Conservation (phyloP, 2,329 filamentous ascomycete genomes). For the Arachnopeziza araneosa region DNA sequence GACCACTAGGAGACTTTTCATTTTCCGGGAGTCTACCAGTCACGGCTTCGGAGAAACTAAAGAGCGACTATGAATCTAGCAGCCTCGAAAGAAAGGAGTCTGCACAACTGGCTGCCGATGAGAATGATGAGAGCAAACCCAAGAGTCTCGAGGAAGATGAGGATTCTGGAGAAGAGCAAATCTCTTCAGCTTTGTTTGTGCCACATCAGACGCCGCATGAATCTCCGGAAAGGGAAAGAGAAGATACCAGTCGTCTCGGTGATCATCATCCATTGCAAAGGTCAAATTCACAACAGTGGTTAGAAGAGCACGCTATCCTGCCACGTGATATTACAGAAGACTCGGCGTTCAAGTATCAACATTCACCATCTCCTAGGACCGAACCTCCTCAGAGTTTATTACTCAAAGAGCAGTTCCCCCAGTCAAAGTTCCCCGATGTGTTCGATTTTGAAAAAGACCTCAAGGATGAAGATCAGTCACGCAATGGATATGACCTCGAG, state of each 20-base stretch:
- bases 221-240: constrained; percentile 31
- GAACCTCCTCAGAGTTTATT: not conserved
- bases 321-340: constrained; percentile 32
- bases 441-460: constrained; percentile 14
- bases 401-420: not conserved
- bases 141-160: constrained; percentile 40
- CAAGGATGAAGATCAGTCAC: constrained; percentile 22
- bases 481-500: constrained; percentile 24
- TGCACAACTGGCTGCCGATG: not conserved
- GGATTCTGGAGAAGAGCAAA: constrained; percentile 73
- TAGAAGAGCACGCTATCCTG: constrained; percentile 29
- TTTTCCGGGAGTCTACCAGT: constrained; percentile 30
- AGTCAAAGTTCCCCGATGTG: not conserved
- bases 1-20: constrained; percentile 24
- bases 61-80: not conserved
- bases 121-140: not conserved
- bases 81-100: not conserved
- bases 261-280: constrained; percentile 6
- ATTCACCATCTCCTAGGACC: constrained; percentile 8
- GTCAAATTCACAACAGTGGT: constrained; percentile 27
- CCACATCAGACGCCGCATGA: constrained; percentile 59
- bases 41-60: constrained; percentile 22
- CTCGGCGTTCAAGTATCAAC: not conserved
- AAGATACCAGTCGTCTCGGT: constrained; percentile 2
- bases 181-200: constrained; percentile 78